Percentiles rank a stretch among this genome's conserved stretches.
Evolutionary conservation across 2,329 filamentous ascomycete genomes (phyloP).

Genomic region (Penicillium sp.): DNA sequence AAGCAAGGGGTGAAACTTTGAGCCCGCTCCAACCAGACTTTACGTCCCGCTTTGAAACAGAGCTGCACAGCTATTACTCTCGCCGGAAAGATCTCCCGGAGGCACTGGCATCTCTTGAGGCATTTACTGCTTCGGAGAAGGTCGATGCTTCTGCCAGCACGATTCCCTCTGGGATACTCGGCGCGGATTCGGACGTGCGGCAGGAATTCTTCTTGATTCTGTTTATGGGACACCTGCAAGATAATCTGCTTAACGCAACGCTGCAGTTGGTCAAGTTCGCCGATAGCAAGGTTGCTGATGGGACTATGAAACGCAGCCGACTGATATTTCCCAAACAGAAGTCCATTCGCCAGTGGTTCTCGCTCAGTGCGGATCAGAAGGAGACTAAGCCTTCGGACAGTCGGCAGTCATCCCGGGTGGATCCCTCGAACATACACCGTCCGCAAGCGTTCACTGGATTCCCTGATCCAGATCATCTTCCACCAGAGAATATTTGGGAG

Average conservation of each 20-base stretch:
- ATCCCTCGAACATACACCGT: slow-evolving; percentile 54
- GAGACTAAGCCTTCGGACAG: slow-evolving; percentile 1
- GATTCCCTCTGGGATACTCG: neutral
- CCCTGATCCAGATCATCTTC: slow-evolving; percentile 69
- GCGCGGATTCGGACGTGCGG: slow-evolving; percentile 28
- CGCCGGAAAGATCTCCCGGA: slow-evolving; percentile 50
- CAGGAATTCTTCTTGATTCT: slow-evolving; percentile 63
- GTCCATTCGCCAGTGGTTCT: slow-evolving; percentile 62
- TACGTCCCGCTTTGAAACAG: slow-evolving; percentile 51
- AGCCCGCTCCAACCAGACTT: slow-evolving; percentile 60
- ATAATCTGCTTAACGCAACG: slow-evolving; percentile 58
- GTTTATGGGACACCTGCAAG: slow-evolving; percentile 67
- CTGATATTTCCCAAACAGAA: slow-evolving; percentile 63
- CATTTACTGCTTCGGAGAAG: slow-evolving; percentile 29
- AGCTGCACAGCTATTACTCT: slow-evolving; percentile 54
- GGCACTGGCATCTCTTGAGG: slow-evolving; percentile 43
- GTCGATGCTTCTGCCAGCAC: slow-evolving; percentile 19
- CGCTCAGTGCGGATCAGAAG: slow-evolving; percentile 12
- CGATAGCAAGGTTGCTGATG: slow-evolving; percentile 61
- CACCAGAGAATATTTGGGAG: slow-evolving; percentile 61
- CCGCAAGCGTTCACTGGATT: slow-evolving; percentile 43
- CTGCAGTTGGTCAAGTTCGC: slow-evolving; percentile 65
- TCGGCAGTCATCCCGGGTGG: slow-evolving; percentile 18
- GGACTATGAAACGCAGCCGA: slow-evolving; percentile 60
- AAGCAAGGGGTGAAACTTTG: slow-evolving; percentile 52